Conservation (phyloP, 768 basidiomycete genomes). For the Amanita pallidorosea region DNA sequence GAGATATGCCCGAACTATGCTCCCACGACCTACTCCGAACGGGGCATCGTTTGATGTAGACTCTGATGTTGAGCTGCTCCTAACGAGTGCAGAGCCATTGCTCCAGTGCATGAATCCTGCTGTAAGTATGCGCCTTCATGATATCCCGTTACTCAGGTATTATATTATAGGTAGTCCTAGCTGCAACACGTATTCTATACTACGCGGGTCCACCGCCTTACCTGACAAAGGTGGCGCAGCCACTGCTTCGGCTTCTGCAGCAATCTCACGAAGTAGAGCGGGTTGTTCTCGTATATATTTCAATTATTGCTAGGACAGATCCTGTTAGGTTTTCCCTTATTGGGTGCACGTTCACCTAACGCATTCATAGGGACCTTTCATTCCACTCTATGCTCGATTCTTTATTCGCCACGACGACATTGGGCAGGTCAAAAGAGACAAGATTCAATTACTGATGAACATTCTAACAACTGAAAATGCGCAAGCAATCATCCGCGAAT, state of each 20-base stretch:
- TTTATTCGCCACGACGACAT: conserved; percentile 61
- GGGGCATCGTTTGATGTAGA: conserved; percentile 52
- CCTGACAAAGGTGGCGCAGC: conserved; percentile 48
- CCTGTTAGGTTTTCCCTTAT: conserved; percentile 40
- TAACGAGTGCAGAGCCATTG: conserved; percentile 63
- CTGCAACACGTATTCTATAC: conserved; percentile 62
- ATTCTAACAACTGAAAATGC: conserved; percentile 60
- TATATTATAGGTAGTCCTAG: conserved; percentile 59
- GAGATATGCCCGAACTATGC: conserved; percentile 78
- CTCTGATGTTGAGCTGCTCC: conserved; percentile 63
- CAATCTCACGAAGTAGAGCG: conserved; percentile 64
- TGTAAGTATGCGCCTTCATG: conserved; percentile 30
- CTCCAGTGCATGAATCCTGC: conserved; percentile 85
- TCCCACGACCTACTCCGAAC: conserved; percentile 44
- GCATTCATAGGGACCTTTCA: conserved; percentile 45
- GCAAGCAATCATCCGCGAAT: conserved; percentile 65
- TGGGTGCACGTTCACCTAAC: not conserved
- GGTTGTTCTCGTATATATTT: conserved; percentile 62
- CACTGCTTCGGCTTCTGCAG: conserved; percentile 65
- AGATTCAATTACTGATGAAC: conserved; percentile 63
- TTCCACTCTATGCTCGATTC: conserved; percentile 53
- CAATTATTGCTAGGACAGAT: conserved; percentile 47
- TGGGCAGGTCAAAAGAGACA: conserved; percentile 55
- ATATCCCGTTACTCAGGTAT: not conserved
- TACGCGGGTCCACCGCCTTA: conserved; percentile 56